These are phyloP conservation scores for Trichoderma aggressivum DNA, from an alignment of 2,329 filamentous ascomycete genomes.

Conservation along the genomic window DNA sequence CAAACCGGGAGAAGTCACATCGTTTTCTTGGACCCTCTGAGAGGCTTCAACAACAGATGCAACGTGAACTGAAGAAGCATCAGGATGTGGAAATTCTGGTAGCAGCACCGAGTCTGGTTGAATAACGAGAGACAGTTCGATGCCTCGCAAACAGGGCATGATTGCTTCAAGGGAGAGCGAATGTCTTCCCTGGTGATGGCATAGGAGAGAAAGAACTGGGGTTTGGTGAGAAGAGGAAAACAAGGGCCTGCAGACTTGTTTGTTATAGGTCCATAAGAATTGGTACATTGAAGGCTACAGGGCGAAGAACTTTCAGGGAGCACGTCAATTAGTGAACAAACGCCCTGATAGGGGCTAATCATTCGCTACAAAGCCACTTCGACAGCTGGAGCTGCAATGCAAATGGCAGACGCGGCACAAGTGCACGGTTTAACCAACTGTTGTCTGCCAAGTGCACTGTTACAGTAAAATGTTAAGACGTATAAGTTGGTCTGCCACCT, in stretches of 20 bases:
- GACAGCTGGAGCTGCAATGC: neutral
- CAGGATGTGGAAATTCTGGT: slow-evolving; percentile 55
- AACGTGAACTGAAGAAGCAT: slow-evolving; percentile 38
- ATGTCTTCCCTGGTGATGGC: neutral
- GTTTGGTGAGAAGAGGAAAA: neutral
- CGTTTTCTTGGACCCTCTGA: neutral
- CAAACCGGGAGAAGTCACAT: neutral
- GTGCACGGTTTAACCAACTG: neutral
- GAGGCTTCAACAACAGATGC: slow-evolving; percentile 21
- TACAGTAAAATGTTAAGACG: neutral
- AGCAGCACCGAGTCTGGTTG: slow-evolving; percentile 38
- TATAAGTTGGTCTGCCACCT: neutral
- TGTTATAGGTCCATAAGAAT: neutral
- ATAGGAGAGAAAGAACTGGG: neutral
- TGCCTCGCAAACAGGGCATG: slow-evolving; percentile 50
- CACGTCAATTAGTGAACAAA: neutral
- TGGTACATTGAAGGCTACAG: neutral
- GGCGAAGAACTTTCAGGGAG: neutral
- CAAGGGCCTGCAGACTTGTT: neutral
- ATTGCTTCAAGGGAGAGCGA: neutral
- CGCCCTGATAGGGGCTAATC: neutral
- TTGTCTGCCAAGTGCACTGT: neutral
- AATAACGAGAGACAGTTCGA: slow-evolving; percentile 44
- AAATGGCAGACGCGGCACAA: neutral
- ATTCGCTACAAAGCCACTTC: neutral